Percentiles rank a stretch among this genome's conserved stretches.
phyloP scores from a whole-genome alignment of 2,329 filamentous ascomycete genomes.

The Xylaria sp. region DNA sequence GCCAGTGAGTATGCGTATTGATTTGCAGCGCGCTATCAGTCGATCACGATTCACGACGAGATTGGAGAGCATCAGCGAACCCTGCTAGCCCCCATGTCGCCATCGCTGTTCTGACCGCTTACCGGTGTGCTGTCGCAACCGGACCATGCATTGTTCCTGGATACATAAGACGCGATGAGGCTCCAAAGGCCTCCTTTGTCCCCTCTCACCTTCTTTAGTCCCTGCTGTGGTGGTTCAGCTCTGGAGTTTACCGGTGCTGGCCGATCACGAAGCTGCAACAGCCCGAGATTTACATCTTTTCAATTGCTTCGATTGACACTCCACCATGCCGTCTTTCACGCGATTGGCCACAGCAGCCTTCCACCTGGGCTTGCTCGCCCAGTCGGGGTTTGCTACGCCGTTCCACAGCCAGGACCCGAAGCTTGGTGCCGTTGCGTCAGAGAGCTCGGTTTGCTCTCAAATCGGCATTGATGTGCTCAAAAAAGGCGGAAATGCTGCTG shows the following conservation, averaged over 20 bases:
- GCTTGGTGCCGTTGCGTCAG: constrained; percentile 74
- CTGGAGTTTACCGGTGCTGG: neutral
- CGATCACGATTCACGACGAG: constrained; percentile 6
- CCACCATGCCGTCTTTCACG: constrained; percentile 41
- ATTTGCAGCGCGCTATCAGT: constrained; percentile 3
- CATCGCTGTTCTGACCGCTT: constrained; percentile 17
- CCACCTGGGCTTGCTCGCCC: constrained; percentile 39
- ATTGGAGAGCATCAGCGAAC: constrained; percentile 19
- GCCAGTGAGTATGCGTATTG: neutral
- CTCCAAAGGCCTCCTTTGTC: constrained; percentile 2
- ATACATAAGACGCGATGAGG: constrained; percentile 28
- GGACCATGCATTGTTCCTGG: neutral
- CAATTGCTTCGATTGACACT: constrained; percentile 2
- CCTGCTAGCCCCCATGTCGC: constrained; percentile 30
- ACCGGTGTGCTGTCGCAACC: constrained; percentile 3
- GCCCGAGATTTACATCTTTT: neutral
- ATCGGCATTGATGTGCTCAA: constrained; percentile 73
- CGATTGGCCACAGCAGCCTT: constrained; percentile 39
- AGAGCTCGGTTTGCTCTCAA: constrained; percentile 73
- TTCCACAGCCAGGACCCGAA: constrained; percentile 36
- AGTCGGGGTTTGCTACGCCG: constrained; percentile 35
- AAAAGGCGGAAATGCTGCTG: constrained; percentile 74
- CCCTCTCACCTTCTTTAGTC: constrained; percentile 3
- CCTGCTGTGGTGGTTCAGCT: constrained; percentile 17
- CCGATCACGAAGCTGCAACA: constrained; percentile 4